Base-by-base conservation (phyloP, 176 grass and related monocot species). In the Metroxylon sagu region DNA sequence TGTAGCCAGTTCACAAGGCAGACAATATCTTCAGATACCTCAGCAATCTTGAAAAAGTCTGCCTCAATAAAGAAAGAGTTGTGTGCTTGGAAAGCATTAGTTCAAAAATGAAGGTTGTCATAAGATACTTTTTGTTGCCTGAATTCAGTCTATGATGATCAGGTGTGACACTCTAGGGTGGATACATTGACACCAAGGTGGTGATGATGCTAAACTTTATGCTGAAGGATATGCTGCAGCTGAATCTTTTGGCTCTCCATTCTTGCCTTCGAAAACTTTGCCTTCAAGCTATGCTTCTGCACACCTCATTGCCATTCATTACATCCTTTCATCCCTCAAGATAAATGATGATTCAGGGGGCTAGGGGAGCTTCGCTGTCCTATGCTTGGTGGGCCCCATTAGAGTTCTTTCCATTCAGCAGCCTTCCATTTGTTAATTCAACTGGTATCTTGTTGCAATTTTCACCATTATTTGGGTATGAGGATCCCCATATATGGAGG, bases 241-340 rank as follows among this genome's bases (percentile, higher is more conserved):
- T 97, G 93, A 16, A 97, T 61, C 69, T 92, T 97, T 67, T 88
- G 86, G 73, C 50, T 88, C 67, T 92, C 93, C 87, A 85, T 92
- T 59, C 93, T 85, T 18, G 87, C 93, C 64, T 98, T 87, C 72
- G 92, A 77, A 19, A 98, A 76, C 58, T 98, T 91, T 1, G 85
- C 70, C 64, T 98, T 92, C 76, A 98, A 71, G 70, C 87, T 98
- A 48, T 98, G 81, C 67, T 92, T 98, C 69, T 98, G 87, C 29
- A 73, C 74, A 39, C 71, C 73, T 74, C 76, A 58, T 5, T 87
- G 81, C 72, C 89, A 92, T 70, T 98, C 87, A 5, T 92, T 98
- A 69, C 93, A 98, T 66, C 93, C 87, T 71, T 76, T 75, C 25
- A 88, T 85, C 4, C 81, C 76, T 25, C 77, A 60, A 61, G 85